Evolutionary conservation across 177 flowering plant species (phyloP).

Genomic region (Vitis hybrid): DNA sequence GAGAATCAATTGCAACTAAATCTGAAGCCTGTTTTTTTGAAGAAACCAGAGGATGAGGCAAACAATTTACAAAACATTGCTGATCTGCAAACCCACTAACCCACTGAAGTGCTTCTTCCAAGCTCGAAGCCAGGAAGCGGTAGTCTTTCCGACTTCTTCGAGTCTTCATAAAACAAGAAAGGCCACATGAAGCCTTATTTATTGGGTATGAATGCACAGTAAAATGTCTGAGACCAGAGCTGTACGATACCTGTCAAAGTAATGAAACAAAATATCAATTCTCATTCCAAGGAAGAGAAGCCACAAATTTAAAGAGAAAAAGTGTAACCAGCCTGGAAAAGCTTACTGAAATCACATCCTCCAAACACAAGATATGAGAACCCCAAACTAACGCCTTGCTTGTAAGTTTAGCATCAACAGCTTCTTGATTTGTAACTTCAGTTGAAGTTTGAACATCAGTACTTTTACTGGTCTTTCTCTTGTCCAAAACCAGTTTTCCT

Average conservation of each 20-base stretch:
- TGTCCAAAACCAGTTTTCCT: slow-evolving; percentile 76
- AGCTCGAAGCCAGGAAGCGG: slow-evolving; percentile 73
- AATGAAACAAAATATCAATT: slow-evolving; percentile 9
- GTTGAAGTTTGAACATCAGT: slow-evolving; percentile 40
- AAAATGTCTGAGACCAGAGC: slow-evolving; percentile 80
- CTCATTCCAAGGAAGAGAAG: neutral
- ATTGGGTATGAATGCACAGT: slow-evolving; percentile 90
- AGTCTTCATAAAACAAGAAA: slow-evolving; percentile 71
- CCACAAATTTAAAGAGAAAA: neutral
- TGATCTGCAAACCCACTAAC: slow-evolving; percentile 93
- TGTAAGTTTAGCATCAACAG: slow-evolving; percentile 84
- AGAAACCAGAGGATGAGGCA: slow-evolving; percentile 88
- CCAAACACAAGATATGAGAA: slow-evolving; percentile 57
- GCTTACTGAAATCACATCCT: slow-evolving; percentile 88
- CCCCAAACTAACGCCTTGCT: slow-evolving; percentile 95
- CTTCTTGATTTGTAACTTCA: slow-evolving; percentile 43
- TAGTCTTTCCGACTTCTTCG: slow-evolving; percentile 75
- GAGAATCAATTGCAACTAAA: slow-evolving; percentile 53
- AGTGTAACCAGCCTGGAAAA: neutral
- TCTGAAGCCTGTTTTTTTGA: slow-evolving; percentile 81
- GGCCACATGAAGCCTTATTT: slow-evolving; percentile 57
- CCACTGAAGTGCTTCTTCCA: slow-evolving; percentile 92
- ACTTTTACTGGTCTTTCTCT: slow-evolving; percentile 40
- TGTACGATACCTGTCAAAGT: slow-evolving; percentile 71
- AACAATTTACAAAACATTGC: slow-evolving; percentile 83